phyloP scores from a whole-genome alignment of 2,329 filamentous ascomycete genomes.

The Teratosphaeria pseudoeucalypti region DNA sequence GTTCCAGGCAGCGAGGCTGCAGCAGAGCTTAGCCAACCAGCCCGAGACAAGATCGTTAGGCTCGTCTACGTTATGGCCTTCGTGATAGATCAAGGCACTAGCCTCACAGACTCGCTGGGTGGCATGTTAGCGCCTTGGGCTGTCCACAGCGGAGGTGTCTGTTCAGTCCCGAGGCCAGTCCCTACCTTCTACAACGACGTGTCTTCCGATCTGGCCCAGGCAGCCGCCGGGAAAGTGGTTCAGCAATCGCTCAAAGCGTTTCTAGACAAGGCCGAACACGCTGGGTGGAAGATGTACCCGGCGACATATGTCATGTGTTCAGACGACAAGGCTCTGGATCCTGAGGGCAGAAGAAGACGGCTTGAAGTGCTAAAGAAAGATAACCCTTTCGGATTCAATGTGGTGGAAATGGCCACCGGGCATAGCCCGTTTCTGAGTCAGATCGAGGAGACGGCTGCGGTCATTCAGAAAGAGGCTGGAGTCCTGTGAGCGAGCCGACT shows the following conservation, averaged over 20 bases:
- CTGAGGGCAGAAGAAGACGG: constrained; percentile 1
- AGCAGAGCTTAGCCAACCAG: constrained; percentile 4
- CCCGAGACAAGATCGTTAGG: constrained; percentile 7
- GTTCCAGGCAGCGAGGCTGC: constrained; percentile 12
- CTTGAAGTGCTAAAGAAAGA: background rate
- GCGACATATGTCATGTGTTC: constrained; percentile 10
- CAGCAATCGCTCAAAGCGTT: constrained; percentile 5
- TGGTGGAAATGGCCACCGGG: constrained; percentile 3
- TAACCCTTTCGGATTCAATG: constrained; percentile 2
- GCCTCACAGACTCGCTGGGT: background rate
- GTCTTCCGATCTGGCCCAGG: constrained; percentile 6
- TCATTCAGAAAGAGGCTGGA: constrained; percentile 3
- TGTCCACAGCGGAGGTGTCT: background rate
- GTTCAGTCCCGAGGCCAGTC: constrained; percentile 6
- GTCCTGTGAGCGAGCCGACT: background rate
- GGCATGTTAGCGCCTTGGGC: constrained; percentile 6
- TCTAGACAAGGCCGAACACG: constrained; percentile 2
- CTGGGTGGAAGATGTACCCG: constrained; percentile 9
- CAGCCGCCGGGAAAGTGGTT: constrained; percentile 7
- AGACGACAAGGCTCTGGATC: constrained; percentile 8
- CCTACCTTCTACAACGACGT: constrained; percentile 11
- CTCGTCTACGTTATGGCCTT: constrained; percentile 12
- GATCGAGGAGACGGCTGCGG: constrained; percentile 6
- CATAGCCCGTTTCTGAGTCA: constrained; percentile 13
- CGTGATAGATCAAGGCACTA: constrained; percentile 4